Evolutionary conservation across 2,329 filamentous ascomycete species (phyloP).

Genomic region (Ceratocystis variospora): DNA sequence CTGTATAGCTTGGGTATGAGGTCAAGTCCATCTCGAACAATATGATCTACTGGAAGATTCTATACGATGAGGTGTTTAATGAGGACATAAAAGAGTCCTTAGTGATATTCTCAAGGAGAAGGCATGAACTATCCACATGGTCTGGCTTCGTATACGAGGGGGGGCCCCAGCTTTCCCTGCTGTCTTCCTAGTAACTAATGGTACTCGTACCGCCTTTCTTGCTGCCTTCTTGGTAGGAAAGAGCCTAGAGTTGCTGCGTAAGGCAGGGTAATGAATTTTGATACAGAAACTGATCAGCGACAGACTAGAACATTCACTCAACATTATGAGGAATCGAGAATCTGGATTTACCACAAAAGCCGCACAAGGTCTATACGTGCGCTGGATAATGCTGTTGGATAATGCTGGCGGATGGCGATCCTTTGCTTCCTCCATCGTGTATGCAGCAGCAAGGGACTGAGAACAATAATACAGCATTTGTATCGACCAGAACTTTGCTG

Average conservation of each 20-base stretch:
- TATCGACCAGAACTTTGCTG: too few species aligned
- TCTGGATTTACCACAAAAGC: background rate
- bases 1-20: too few species aligned
- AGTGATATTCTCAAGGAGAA: background rate
- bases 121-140: background rate
- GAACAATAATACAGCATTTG: background rate
- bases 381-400: background rate
- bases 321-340: background rate
- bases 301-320: background rate
- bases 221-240: background rate
- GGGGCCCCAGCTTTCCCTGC: background rate
- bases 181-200: background rate
- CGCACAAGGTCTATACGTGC: background rate
- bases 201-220: too few species aligned
- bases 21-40: too few species aligned
- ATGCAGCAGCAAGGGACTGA: background rate
- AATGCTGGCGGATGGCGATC: background rate
- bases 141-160: background rate
- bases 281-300: background rate
- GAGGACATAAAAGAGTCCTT: background rate
- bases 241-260: background rate
- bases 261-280: background rate
- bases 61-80: too few species aligned
- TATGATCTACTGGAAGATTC: too few species aligned
- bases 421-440: constrained; percentile 1